A percentile compares a stretch with the other conserved stretches of the same genome.
These are phyloP conservation scores for Naganishia albida DNA, from an alignment of 1,284 basidiomycete species.

Conservation along the genomic window DNA sequence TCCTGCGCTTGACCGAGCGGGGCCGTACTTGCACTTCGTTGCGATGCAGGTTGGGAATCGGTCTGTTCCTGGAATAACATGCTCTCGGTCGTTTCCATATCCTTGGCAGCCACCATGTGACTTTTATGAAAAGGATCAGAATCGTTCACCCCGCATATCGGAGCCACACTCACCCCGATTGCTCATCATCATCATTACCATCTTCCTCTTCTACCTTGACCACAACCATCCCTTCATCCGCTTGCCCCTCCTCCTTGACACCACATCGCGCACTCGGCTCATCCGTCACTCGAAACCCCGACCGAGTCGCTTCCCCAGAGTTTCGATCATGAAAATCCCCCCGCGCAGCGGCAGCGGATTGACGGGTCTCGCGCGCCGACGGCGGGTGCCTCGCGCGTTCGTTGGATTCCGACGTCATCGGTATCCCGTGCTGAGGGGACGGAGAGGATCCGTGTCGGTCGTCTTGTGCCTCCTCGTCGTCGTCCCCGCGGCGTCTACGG, in stretches of 20 bases:
- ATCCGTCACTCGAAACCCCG: conserved; percentile 28
- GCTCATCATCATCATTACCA: too few relatives aligned
- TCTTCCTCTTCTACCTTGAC: conserved; percentile 16
- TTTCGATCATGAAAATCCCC: conserved; percentile 28
- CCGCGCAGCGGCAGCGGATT: not conserved
- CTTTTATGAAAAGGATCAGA: too few relatives aligned
- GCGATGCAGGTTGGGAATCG: not conserved
- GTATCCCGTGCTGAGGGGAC: not conserved
- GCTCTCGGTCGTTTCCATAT: not conserved
- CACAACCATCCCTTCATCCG: not conserved
- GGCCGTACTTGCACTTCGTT: not conserved
- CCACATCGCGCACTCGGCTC: conserved; percentile 21
- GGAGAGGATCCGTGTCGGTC: not conserved
- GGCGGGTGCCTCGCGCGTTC: conserved; percentile 9
- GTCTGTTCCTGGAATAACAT: too few relatives aligned
- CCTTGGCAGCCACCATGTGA: not conserved
- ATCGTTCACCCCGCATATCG: too few relatives aligned
- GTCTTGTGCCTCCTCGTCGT: not conserved
- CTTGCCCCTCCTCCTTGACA: not conserved
- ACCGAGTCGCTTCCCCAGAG: conserved; percentile 29
- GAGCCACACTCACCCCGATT: not conserved
- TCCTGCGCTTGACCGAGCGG: not conserved
- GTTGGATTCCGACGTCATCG: conserved; percentile 1
- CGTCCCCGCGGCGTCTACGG: not conserved
- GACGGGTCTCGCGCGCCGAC: not conserved